A percentile compares a stretch with the other conserved stretches of the same genome.
phyloP scores from a whole-genome alignment of 352 stramenopile genomes.

The Phytophthora pisi region DNA sequence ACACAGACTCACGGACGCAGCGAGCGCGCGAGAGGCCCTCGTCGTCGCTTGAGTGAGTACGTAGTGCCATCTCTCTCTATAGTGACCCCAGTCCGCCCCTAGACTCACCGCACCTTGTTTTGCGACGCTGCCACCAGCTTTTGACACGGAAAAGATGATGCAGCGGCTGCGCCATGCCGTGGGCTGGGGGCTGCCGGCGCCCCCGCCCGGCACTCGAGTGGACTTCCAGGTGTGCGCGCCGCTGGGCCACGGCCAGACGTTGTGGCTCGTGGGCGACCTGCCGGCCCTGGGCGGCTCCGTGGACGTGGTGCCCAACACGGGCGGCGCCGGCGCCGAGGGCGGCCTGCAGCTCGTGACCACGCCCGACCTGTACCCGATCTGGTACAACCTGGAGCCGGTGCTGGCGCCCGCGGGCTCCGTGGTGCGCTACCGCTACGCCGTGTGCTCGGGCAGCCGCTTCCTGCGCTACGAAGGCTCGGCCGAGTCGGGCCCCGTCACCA shows the following conservation, averaged over 20 bases:
- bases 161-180: slow-evolving; percentile 84
- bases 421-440: slow-evolving; percentile 85
- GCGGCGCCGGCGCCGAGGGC: slow-evolving; percentile 39
- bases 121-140: neutral
- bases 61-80: neutral
- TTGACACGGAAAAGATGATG: slow-evolving; percentile 52
- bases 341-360: slow-evolving; percentile 86
- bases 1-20: no score
- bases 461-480: slow-evolving; percentile 71
- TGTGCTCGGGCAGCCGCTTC: slow-evolving; percentile 84
- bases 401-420: slow-evolving; percentile 62
- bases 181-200: slow-evolving; percentile 65
- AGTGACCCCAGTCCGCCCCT: neutral
- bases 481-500: slow-evolving; percentile 36
- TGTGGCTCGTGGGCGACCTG: slow-evolving; percentile 84
- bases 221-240: slow-evolving; percentile 84
- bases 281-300: slow-evolving; percentile 69
- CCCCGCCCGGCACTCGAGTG: slow-evolving; percentile 68
- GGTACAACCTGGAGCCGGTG: slow-evolving; percentile 89
- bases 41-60: neutral
- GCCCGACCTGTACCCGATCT: slow-evolving; percentile 87
- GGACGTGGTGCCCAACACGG: slow-evolving; percentile 57
- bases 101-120: neutral
- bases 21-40: neutral
- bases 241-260: slow-evolving; percentile 77